Conservation (phyloP, 495 filamentous ascomycete species). For the Halenospora varia region DNA sequence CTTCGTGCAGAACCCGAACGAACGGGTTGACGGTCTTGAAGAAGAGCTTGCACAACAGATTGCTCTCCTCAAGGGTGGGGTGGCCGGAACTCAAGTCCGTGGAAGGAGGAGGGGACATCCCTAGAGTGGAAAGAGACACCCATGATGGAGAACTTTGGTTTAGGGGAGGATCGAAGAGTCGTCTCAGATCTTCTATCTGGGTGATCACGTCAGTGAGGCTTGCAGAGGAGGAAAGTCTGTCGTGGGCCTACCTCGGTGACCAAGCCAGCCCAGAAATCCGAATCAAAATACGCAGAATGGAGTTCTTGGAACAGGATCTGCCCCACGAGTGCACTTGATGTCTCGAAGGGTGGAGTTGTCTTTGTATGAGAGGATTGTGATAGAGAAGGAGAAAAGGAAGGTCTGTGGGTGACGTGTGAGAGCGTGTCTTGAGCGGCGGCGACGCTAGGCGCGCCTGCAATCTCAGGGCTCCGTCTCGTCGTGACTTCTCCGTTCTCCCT, state of each 20-base stretch:
- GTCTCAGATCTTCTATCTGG: constrained; percentile 16
- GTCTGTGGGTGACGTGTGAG: background rate
- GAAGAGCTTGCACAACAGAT: constrained; percentile 18
- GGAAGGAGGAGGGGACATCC: background rate
- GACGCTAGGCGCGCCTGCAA: background rate
- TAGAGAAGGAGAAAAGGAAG: background rate
- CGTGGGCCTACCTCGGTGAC: constrained; percentile 6
- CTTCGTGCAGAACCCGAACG: constrained; percentile 10
- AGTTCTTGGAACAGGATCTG: constrained; percentile 17
- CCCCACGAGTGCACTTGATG: too few species aligned
- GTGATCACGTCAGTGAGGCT: background rate
- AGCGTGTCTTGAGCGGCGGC: background rate
- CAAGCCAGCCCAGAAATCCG: constrained; percentile 13
- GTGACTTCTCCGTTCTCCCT: constrained; percentile 7
- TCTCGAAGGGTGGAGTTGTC: background rate
- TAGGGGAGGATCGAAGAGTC: constrained; percentile 7
- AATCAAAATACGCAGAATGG: constrained; percentile 11
- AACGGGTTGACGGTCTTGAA: constrained; percentile 21
- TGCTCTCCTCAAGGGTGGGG: constrained; percentile 14
- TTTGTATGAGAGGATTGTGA: background rate
- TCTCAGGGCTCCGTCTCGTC: constrained; percentile 5
- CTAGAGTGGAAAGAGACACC: background rate
- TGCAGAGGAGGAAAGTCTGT: background rate
- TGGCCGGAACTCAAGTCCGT: background rate
- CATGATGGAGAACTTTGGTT: too few species aligned